Percentiles rank a stretch among this genome's conserved stretches.
phyloP scores from a whole-genome alignment of 768 basidiomycete genomes.

The Leccinum variicolor region DNA sequence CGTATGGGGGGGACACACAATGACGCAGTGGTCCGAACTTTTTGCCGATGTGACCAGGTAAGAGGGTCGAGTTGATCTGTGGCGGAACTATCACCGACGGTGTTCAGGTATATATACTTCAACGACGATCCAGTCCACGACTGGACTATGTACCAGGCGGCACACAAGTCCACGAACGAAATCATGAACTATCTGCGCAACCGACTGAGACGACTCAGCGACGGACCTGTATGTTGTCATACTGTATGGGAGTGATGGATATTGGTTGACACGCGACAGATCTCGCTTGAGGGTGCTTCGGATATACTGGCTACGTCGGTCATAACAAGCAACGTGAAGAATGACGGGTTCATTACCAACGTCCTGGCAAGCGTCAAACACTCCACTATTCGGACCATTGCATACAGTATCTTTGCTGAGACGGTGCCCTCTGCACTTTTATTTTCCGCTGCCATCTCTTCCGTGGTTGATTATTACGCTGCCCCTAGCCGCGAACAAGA shows the following conservation, averaged over 20 bases:
- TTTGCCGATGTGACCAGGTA: slow-evolving; percentile 44
- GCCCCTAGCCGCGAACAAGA: slow-evolving; percentile 34
- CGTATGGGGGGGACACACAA: slow-evolving; percentile 39
- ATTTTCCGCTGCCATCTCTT: slow-evolving; percentile 54
- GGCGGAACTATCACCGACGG: background rate
- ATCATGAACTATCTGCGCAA: slow-evolving; percentile 24
- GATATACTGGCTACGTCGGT: slow-evolving; percentile 20
- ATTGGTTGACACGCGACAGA: background rate
- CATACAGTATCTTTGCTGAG: slow-evolving; percentile 50
- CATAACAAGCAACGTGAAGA: slow-evolving; percentile 22
- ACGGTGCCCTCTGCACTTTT: slow-evolving; percentile 52
- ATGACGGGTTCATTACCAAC: slow-evolving; percentile 18
- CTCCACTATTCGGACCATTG: slow-evolving; percentile 33
- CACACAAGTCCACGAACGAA: slow-evolving; percentile 22
- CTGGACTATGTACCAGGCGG: slow-evolving; percentile 31
- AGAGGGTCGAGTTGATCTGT: background rate
- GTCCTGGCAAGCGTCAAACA: slow-evolving; percentile 7
- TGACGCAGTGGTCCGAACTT: slow-evolving; percentile 44
- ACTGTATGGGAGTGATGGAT: background rate
- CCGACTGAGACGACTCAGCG: slow-evolving; percentile 17
- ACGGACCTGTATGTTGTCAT: slow-evolving; percentile 19
- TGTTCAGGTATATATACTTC: slow-evolving; percentile 35
- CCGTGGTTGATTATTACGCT: slow-evolving; percentile 61
- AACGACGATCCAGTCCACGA: slow-evolving; percentile 31
- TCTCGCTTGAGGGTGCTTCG: slow-evolving; percentile 19